phyloP scores from a whole-genome alignment of 495 filamentous ascomycete genomes.

The Podospora pseudopauciseta region DNA sequence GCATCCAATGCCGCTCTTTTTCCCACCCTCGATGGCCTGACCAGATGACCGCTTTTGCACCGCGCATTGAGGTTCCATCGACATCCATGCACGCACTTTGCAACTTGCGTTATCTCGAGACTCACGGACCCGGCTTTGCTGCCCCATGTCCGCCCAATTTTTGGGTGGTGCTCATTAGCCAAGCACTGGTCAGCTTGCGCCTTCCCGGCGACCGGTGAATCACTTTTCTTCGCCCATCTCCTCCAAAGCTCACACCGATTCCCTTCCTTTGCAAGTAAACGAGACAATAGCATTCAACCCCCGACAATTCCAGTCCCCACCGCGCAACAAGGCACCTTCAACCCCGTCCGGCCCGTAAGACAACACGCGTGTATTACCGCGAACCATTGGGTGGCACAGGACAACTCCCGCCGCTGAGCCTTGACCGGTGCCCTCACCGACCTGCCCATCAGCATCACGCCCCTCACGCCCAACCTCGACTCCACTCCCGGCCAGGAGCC shows the following conservation, averaged over 20 bases:
- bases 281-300: slow-evolving; percentile 26
- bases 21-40: not conserved
- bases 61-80: not conserved
- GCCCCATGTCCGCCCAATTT: slow-evolving; percentile 5
- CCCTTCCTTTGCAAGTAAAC: slow-evolving; percentile 23
- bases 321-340: slow-evolving; percentile 16
- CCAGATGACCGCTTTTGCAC: not conserved
- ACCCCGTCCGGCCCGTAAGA: slow-evolving; percentile 26
- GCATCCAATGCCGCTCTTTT: not conserved
- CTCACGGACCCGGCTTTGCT: not conserved
- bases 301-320: slow-evolving; percentile 27
- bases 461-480: not conserved
- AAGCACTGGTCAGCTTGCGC: slow-evolving; percentile 24
- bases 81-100: not conserved
- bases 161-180: slow-evolving; percentile 8
- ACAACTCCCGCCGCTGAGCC: not conserved
- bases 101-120: not conserved
- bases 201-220: slow-evolving; percentile 36
- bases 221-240: slow-evolving; percentile 30
- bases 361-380: slow-evolving; percentile 18
- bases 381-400: not conserved
- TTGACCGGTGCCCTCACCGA: not conserved
- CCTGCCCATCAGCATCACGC: not conserved
- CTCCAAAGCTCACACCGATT: slow-evolving; percentile 32
- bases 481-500: not conserved